Evolutionary conservation across 495 filamentous ascomycete species (phyloP).

Genomic region (Niebla homalea): DNA sequence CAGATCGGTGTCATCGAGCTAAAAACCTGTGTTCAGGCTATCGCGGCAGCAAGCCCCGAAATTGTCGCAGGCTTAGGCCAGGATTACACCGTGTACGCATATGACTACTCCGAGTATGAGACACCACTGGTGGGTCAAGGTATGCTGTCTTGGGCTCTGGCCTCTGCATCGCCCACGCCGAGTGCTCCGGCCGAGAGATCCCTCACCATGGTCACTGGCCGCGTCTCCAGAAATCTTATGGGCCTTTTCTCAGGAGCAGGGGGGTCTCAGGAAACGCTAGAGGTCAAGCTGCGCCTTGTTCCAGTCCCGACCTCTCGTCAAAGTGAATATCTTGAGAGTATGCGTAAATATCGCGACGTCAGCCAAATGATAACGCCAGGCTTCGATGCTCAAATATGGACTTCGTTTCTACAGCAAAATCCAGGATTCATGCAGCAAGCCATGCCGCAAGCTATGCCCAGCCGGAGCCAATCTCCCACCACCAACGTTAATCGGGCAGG

Average conservation of each 20-base stretch:
- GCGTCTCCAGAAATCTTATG: conserved; percentile 72
- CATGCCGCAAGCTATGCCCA: conserved; percentile 5
- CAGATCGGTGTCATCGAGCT: conserved; percentile 83
- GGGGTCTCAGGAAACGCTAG: conserved; percentile 75
- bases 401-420: conserved; percentile 47
- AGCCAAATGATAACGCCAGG: conserved; percentile 47
- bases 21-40: conserved; percentile 78
- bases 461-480: conserved; percentile 15
- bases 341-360: conserved; percentile 46
- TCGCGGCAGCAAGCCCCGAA: conserved; percentile 77
- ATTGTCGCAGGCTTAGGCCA: conserved; percentile 68
- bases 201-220: conserved; percentile 73
- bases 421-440: conserved; percentile 23
- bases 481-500: conserved; percentile 17
- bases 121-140: conserved; percentile 89
- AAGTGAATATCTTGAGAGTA: conserved; percentile 51
- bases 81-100: conserved; percentile 93
- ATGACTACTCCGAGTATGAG: conserved; percentile 91
- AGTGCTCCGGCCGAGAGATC: conserved; percentile 45
- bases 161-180: conserved; percentile 41
- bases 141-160: conserved; percentile 80
- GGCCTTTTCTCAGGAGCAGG: conserved; percentile 56
- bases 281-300: conserved; percentile 82
- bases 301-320: conserved; percentile 66
- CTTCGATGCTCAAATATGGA: conserved; percentile 60